Conservation (phyloP, 1,284 basidiomycete species). For the Cutaneotrichosporon daszewskae region DNA sequence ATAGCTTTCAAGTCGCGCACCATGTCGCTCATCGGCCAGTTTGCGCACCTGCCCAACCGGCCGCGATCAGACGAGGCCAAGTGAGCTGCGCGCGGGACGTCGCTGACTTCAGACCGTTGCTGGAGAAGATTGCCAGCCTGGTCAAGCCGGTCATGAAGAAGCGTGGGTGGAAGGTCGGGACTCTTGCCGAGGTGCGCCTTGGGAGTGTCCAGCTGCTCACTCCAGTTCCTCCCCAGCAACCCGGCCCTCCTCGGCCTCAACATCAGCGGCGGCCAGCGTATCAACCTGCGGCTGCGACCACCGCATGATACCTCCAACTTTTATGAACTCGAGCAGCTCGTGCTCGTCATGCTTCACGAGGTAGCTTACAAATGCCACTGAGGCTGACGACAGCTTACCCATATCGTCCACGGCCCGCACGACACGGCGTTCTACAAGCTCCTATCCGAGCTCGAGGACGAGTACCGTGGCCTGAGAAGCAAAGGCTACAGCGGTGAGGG, state of each 20-base stretch:
- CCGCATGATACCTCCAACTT: constrained; percentile 64
- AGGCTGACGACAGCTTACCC: constrained; percentile 59
- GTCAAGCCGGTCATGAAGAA: constrained; percentile 87
- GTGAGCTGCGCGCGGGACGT: constrained; percentile 20
- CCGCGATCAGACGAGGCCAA: constrained; percentile 42
- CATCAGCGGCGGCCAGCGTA: constrained; percentile 69
- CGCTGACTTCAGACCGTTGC: constrained; percentile 44
- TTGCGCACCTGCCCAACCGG: constrained; percentile 43
- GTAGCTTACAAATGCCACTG: constrained; percentile 43
- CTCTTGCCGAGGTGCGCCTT: constrained; percentile 58
- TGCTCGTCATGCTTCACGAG: constrained; percentile 80
- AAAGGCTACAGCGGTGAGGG: constrained; percentile 75
- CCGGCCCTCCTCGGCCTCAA: constrained; percentile 63
- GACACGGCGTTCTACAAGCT: constrained; percentile 73
- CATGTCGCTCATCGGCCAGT: constrained; percentile 35
- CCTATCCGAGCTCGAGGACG: constrained; percentile 68
- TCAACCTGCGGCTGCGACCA: constrained; percentile 70
- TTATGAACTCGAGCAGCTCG: constrained; percentile 65
- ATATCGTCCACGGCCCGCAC: constrained; percentile 80
- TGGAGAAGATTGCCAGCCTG: constrained; percentile 68
- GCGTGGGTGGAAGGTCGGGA: constrained; percentile 70
- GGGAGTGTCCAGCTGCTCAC: background rate
- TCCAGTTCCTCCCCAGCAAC: constrained; percentile 67
- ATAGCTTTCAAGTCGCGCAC: background rate
- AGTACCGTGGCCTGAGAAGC: constrained; percentile 66